These are phyloP conservation scores for Trichosporon faecale DNA, from an alignment of 1,284 basidiomycete species.

Conservation along the genomic window DNA sequence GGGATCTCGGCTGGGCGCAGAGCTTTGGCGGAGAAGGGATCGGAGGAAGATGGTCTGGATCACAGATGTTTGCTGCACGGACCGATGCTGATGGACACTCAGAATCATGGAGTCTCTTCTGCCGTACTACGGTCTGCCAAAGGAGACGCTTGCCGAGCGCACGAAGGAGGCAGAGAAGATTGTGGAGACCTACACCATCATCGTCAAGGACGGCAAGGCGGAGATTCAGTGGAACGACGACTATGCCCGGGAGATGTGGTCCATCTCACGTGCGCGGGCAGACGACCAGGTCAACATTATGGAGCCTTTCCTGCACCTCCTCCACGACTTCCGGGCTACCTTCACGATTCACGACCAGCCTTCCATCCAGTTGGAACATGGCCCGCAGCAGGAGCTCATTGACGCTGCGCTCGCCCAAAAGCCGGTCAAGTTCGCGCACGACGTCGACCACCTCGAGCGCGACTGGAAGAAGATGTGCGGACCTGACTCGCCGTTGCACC, in stretches of 20 bases:
- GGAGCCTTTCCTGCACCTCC: conserved; percentile 50
- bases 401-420: conserved; percentile 31
- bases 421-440: conserved; percentile 41
- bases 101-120: conserved; percentile 51
- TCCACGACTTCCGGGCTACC: conserved; percentile 40
- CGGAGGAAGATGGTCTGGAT: background rate
- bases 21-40: background rate
- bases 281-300: conserved; percentile 53
- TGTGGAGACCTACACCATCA: conserved; percentile 52
- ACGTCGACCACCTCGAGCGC: conserved; percentile 41
- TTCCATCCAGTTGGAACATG: conserved; percentile 46
- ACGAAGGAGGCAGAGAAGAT: conserved; percentile 45
- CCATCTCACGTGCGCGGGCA: conserved; percentile 45
- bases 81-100: conserved; percentile 4
- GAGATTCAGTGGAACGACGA: conserved; percentile 54
- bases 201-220: conserved; percentile 50
- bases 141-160: conserved; percentile 41
- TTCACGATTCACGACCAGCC: conserved; percentile 54
- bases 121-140: conserved; percentile 49
- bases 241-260: conserved; percentile 51
- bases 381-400: conserved; percentile 40
- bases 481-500: conserved; percentile 41
- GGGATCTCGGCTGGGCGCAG: background rate
- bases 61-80: background rate
- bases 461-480: conserved; percentile 48